phyloP scores from a whole-genome alignment of 495 filamentous ascomycete species.

The Aspergillus sclerotioniger region DNA sequence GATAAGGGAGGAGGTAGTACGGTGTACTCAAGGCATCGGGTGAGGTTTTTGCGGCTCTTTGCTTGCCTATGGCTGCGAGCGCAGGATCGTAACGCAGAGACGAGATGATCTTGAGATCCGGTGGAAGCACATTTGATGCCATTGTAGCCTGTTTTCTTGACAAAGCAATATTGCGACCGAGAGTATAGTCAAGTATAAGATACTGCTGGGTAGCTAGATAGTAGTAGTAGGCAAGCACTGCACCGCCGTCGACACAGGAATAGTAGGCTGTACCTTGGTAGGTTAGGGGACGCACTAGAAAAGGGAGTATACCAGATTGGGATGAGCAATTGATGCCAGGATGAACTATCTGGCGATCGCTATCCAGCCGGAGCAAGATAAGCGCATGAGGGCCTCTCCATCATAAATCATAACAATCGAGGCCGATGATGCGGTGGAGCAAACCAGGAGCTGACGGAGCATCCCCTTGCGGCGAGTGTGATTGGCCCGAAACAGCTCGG shows the following conservation, averaged over 20 bases:
- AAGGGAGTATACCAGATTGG: background rate
- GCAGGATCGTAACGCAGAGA: constrained; percentile 72
- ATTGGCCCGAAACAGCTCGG: constrained; percentile 38
- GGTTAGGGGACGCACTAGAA: background rate
- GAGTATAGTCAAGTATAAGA: too few relatives aligned
- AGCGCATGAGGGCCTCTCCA: background rate
- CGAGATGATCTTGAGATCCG: constrained; percentile 61
- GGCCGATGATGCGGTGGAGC: constrained; percentile 18
- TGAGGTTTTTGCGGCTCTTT: constrained; percentile 42
- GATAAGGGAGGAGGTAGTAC: constrained; percentile 81
- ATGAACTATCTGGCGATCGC: background rate
- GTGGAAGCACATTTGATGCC: background rate
- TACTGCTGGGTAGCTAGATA: too few relatives aligned
- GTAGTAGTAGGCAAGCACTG: background rate
- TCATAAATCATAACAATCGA: background rate
- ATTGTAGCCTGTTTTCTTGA: background rate
- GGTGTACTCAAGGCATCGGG: constrained; percentile 49
- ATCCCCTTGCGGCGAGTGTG: constrained; percentile 25
- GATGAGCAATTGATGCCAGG: background rate
- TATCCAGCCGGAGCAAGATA: background rate
- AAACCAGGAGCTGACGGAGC: constrained; percentile 23
- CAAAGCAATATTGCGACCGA: background rate
- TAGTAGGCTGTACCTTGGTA: background rate
- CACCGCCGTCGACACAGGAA: background rate
- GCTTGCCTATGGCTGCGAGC: constrained; percentile 45